Percentiles rank a stretch among this genome's conserved stretches.
Conservation (phyloP, 2,329 filamentous ascomycete genomes). For the Cladophialophora immunda region DNA sequence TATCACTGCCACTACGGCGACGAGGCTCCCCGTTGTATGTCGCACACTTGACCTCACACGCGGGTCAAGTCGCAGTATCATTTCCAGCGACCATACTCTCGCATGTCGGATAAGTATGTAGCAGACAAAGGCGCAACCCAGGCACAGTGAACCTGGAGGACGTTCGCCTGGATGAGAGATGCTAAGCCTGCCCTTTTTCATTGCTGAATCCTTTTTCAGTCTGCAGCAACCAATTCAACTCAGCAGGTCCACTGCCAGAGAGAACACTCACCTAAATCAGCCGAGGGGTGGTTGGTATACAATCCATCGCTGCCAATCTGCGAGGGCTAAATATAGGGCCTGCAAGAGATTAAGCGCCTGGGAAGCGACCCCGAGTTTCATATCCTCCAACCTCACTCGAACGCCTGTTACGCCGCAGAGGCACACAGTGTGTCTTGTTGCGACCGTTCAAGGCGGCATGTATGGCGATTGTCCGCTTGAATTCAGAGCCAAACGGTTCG, state of each 20-base stretch:
- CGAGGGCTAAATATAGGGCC: slow-evolving; percentile 22
- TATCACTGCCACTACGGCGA: not conserved
- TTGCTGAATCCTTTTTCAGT: not conserved
- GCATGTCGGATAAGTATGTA: not conserved
- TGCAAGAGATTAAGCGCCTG: slow-evolving; percentile 23
- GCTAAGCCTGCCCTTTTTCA: not conserved
- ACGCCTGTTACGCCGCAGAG: slow-evolving; percentile 1
- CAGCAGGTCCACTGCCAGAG: not conserved
- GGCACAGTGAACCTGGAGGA: not conserved
- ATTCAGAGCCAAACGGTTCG: not conserved
- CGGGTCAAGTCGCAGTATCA: not conserved
- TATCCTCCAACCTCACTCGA: slow-evolving; percentile 24
- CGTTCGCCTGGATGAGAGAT: not conserved
- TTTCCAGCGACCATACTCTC: not conserved
- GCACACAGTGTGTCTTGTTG: not conserved
- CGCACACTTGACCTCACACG: not conserved
- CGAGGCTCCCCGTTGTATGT: not conserved
- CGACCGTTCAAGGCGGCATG: not conserved
- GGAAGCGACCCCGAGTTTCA: slow-evolving; percentile 15
- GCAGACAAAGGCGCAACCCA: not conserved
- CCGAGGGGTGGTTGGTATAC: slow-evolving; percentile 2
- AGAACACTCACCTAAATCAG: not conserved
- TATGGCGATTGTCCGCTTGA: not conserved
- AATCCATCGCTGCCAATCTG: slow-evolving; percentile 4
- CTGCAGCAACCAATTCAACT: not conserved